phyloP scores from a whole-genome alignment of 1,284 basidiomycete species.

The Exsudoporus floridanus region DNA sequence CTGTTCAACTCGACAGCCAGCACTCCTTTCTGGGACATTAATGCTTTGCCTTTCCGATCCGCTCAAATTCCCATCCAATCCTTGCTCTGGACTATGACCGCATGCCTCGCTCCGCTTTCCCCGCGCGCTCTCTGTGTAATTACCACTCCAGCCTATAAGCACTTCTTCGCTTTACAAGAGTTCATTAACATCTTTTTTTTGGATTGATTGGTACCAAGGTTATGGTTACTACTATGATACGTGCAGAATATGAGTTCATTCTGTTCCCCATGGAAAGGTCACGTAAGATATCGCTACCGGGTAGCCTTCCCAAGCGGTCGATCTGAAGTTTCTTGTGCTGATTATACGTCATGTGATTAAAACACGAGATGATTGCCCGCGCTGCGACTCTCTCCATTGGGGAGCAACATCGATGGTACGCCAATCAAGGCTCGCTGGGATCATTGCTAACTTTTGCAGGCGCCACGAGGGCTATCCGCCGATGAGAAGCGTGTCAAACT shows the following conservation, averaged over 20 bases:
- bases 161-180: constrained; percentile 9
- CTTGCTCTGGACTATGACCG: constrained; percentile 32
- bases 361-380: background rate
- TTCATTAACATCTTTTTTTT: constrained; percentile 14
- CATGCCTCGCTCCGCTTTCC: constrained; percentile 18
- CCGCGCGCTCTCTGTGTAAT: constrained; percentile 19
- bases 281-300: background rate
- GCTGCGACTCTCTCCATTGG: background rate
- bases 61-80: constrained; percentile 18
- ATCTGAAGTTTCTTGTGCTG: background rate
- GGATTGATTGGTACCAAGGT: constrained; percentile 21
- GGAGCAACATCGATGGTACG: constrained; percentile 25
- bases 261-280: constrained; percentile 7
- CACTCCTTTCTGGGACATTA: constrained; percentile 33
- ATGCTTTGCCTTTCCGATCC: constrained; percentile 19
- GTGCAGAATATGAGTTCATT: constrained; percentile 32
- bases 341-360: constrained; percentile 28
- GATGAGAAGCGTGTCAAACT: constrained; percentile 81
- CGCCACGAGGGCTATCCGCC: constrained; percentile 73
- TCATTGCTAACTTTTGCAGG: constrained; percentile 41
- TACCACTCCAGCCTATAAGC: constrained; percentile 9
- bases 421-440: background rate
- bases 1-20: constrained; percentile 17
- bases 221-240: constrained; percentile 20
- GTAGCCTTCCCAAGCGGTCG: too few species aligned